Base-by-base conservation (phyloP, 2,329 filamentous ascomycete genomes). In the Fusarium haematococcum region DNA sequence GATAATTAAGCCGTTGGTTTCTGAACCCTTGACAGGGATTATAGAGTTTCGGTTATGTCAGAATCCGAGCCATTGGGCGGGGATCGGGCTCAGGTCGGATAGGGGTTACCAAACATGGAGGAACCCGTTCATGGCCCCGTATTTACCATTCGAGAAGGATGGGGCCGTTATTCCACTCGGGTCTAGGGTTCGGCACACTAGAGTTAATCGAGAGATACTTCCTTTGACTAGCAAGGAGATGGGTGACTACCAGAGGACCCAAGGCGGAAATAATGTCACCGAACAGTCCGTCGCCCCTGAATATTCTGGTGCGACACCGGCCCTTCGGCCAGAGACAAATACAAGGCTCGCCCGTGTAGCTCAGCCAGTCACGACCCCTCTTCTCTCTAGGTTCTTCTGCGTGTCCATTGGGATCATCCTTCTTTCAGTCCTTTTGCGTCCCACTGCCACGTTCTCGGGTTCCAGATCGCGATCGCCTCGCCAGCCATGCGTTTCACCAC, bases 401-500 rank as follows among this genome's bases (percentile, higher is more conserved):
- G 18, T 27, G 11, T 30, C n/a, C 56, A 41, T 59, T 59, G 33
- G 37, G 23, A 39, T 59, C 20, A 59, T 59, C 56, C 37, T 59
- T 59, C 20, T 59, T 39, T 37, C 56, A 39, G 18, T 23, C 25
- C 43, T 30, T 41, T 41, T 59, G 23, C 35, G 37, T 59, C 37
- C 56, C 33, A 59, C 37, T 41, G 33, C 56, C 56, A 39, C 56
- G 33, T 59, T 59, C 20, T 54, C 27, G 48, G 48, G 48, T 54
- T 54, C 48, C 11, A 54, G 37, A 59, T 39, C 56, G 11, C 23
- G n/a, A 35, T 59, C 56, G 20, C 35, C 20, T 41, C 25, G 35
- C 16, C 35, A 25, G 33, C 33, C 56, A 59, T 59, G 56, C 56
- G 56, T 59, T 59, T 59, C 56, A 59, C 56, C 23, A 39, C 56